Base-by-base conservation (phyloP, 2,329 filamentous ascomycete species). In the Trichophyton benhamiae region DNA sequence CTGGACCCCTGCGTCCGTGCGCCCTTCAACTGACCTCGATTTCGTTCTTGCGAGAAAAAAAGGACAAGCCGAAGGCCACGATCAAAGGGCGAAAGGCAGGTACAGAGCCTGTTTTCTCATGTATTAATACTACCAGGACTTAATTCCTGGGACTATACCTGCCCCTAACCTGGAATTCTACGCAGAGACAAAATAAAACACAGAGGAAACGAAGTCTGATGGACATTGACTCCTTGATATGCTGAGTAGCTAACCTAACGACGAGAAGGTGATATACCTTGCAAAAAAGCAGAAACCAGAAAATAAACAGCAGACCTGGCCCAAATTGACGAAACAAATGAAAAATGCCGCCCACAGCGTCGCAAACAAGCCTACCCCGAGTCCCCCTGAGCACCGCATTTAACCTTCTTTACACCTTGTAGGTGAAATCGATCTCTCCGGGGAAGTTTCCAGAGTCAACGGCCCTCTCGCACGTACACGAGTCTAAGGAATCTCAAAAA, bases 391-490 rank as follows among this genome's bases (percentile, higher is more conserved):
- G 13, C 49, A 53, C 49, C 49, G 49, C 27, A 33, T 53, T n/a
- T 53, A 53, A 53, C 49, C 55, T 58, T 36, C 57, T 55, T 59
- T 65, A 68, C 59, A 69, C 67, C 77, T 82, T 84, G 60, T 86
- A 89, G 42, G 91, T 96, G 72, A 96, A 96, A 75, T 96, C 91
- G 58, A 82, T 88, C 83, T 96, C 91, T 67, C 87, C 76, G 30
- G 84, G 81, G 66, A 87, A 83, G 62, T 80, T 79, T 44, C 82
- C 82, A 60, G 83, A 81, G 66, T 82, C 81, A 57, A 82, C 72
- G 17, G 83, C 83, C 73, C 89, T 91, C 75, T 90, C 87, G 72
- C 91, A 96, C n/a, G 87, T 94, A 77, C 89, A 94, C 25, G 82
- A 84, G 71, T 78, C 84, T 86, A 63, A 49, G 27, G 15, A 3